Base-by-base conservation (phyloP, 2,329 filamentous ascomycete genomes). In the Torrubiellomyces zombiae region DNA sequence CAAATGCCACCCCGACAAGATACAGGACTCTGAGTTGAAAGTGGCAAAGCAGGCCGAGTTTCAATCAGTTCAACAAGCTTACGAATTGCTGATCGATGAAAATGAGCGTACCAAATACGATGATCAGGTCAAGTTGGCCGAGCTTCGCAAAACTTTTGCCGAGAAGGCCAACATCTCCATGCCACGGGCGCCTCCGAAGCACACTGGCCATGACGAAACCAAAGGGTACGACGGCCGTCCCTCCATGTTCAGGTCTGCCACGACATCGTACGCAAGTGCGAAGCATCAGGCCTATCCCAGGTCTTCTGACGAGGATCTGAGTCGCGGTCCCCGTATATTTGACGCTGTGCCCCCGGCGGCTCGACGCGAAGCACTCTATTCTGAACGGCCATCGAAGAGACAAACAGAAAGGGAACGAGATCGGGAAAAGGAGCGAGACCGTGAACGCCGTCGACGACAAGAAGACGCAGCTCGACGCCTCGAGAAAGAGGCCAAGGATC, bases 1-100 rank as follows among this genome's bases (percentile, higher is more conserved):
- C 38, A 82, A 79, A 49, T 85, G 77, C 45, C 85, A 94, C 39
- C 85, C 85, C 17, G 85, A 94, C 60, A 92, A 93, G 55, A 70
- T 92, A 33, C 75, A 82, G 37, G 69, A 92, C 41, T 71, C 75
- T 26, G 59, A 69, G 10, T 58, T 78, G 40, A 91, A 89, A 52
- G 69, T 71, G 30, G 58, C 70, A 38, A 91, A 85, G 49, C 72
- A 79, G 39, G 75, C 82, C 38, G 75, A 92, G 51, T 98, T 95
- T 43, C 83, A 94, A 51, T 74, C 72, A 46, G 80, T 95, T 17
- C 85, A 94, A 49, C 71, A 85, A 40, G 85, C 89, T 25, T 98
- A 93, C 52, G 89, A 95, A 51, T 61, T 89, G 16, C 67, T 98
- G 32, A 79, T 71, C 42, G 75, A 94, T 44, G 77, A 86, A 15